Evolutionary conservation across 2,329 filamentous ascomycete genomes (phyloP), one percentile per base, ranked within the genome.

Genomic region (Ophiostoma triangulosporum): DNA sequence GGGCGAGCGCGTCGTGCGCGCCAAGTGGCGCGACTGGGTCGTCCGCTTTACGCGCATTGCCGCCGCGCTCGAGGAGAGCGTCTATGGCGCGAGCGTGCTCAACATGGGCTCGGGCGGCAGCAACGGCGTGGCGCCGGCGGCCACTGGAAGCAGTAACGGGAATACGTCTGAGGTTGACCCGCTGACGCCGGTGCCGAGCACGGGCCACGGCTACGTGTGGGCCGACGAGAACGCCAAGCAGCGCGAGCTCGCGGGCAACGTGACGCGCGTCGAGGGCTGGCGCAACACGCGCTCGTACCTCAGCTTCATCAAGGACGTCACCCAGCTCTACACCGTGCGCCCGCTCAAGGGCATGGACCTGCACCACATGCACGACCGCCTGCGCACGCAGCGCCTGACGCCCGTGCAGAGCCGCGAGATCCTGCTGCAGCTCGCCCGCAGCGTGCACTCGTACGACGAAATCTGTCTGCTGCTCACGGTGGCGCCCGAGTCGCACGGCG

Each of bases 21-120:
- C 88, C 31, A 96, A 95, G 69, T 97, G 90, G 86, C 81, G 90
- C 17, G 86, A 88, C 57, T 98, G 93, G 83, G 84, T 97, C n/a
- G 75, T 85, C 54, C 93, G 90, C 65, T 97, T 98, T 64, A 93
- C 89, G 0, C 83, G 93, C 48, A 84, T 98, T 48, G 84, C 93
- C 1, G 88, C 93, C 1, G 88, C 90, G 12, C 97, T 97, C 60
- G 93, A 98, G 65, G 93, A 98, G 69, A 84, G 80, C 33, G 93
- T 98, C 4, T 98, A 95, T 63, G 94, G 93, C 27, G 88, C 88
- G 12, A 94, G 87, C 55, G 88, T 90, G 32, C 74, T 98, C 32
- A 88, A 90, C 63, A 88, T 95, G 55, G 87, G 50, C 14, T 22
- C 48, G 27, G 20, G 40, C 46, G 52, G 32, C 15, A 46, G 36